Conservation (phyloP, 495 filamentous ascomycete genomes). For the Parathielavia appendiculata region DNA sequence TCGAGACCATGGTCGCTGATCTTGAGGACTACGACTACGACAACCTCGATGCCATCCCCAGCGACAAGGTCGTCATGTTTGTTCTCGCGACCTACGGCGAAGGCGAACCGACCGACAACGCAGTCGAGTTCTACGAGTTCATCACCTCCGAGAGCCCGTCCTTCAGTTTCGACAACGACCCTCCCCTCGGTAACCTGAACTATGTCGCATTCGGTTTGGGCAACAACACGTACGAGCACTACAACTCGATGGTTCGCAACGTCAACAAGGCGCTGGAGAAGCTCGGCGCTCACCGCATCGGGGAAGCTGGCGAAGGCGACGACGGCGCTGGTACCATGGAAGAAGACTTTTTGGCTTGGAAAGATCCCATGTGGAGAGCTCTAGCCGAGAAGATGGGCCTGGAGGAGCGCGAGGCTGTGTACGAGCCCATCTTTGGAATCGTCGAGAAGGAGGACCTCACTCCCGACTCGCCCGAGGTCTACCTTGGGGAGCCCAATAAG, state of each 20-base stretch:
- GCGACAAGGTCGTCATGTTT: constrained; percentile 89
- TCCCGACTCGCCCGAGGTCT: constrained; percentile 78
- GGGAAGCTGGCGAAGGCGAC: constrained; percentile 88
- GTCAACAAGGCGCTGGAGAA: constrained; percentile 74
- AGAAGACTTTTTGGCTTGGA: constrained; percentile 98
- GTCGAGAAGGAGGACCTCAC: constrained; percentile 69
- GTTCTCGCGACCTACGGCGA: constrained; percentile 97
- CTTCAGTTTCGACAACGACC: constrained; percentile 75
- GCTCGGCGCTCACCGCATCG: constrained; percentile 77
- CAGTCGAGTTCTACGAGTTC: constrained; percentile 98
- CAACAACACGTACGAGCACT: constrained; percentile 99
- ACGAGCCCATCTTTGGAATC: constrained; percentile 87
- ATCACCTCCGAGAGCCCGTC: constrained; percentile 71
- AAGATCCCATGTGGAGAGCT: constrained; percentile 96
- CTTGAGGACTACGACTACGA: constrained; percentile 98
- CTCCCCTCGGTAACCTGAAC: constrained; percentile 76
- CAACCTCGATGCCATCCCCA: constrained; percentile 81
- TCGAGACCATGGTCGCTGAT: constrained; percentile 98
- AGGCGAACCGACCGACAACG: constrained; percentile 97
- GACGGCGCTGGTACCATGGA: constrained; percentile 99
- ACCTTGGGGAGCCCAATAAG: constrained; percentile 94
- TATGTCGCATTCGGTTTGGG: constrained; percentile 95
- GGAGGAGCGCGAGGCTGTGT: constrained; percentile 92
- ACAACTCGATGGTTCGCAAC: constrained; percentile 96
- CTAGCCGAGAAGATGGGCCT: constrained; percentile 75